Conservation (phyloP, 2,329 filamentous ascomycete genomes). For the Ceratocystis huliohia region DNA sequence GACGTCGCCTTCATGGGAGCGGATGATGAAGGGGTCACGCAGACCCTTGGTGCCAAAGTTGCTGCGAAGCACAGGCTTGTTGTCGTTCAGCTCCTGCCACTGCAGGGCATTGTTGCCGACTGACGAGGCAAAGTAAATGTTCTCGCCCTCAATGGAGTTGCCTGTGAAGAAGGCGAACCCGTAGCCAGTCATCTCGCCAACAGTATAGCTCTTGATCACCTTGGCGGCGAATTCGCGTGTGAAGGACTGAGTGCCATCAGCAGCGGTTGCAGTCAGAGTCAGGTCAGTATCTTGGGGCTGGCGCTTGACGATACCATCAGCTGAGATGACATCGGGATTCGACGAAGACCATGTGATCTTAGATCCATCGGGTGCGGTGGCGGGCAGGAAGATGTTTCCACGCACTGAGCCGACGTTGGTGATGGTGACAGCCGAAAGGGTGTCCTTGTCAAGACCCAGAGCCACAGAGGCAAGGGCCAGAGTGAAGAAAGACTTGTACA, state of each 20-base stretch:
- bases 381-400: slow-evolving; percentile 30
- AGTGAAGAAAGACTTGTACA: slow-evolving; percentile 14
- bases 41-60: slow-evolving; percentile 37
- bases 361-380: slow-evolving; percentile 25
- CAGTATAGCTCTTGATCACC: slow-evolving; percentile 27
- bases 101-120: slow-evolving; percentile 40
- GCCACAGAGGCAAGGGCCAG: slow-evolving; percentile 16
- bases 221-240: slow-evolving; percentile 27
- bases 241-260: slow-evolving; percentile 22
- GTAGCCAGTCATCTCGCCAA: slow-evolving; percentile 34
- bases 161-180: slow-evolving; percentile 42
- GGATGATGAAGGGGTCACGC: slow-evolving; percentile 41
- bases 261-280: slow-evolving; percentile 29
- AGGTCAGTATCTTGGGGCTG: slow-evolving; percentile 25
- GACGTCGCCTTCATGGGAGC: slow-evolving; percentile 37
- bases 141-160: slow-evolving; percentile 34
- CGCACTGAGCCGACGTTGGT: slow-evolving; percentile 30
- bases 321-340: slow-evolving; percentile 27
- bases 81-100: slow-evolving; percentile 39
- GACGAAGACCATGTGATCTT: slow-evolving; percentile 30
- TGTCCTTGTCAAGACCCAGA: slow-evolving; percentile 17
- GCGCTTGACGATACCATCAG: slow-evolving; percentile 29
- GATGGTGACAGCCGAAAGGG: slow-evolving; percentile 24
- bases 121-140: slow-evolving; percentile 40
- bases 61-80: slow-evolving; percentile 35